A percentile compares a stretch with the other conserved stretches of the same genome.
Evolutionary conservation across 257 asterid species (phyloP).

Genomic region (Parsonsia alboflavescens): DNA sequence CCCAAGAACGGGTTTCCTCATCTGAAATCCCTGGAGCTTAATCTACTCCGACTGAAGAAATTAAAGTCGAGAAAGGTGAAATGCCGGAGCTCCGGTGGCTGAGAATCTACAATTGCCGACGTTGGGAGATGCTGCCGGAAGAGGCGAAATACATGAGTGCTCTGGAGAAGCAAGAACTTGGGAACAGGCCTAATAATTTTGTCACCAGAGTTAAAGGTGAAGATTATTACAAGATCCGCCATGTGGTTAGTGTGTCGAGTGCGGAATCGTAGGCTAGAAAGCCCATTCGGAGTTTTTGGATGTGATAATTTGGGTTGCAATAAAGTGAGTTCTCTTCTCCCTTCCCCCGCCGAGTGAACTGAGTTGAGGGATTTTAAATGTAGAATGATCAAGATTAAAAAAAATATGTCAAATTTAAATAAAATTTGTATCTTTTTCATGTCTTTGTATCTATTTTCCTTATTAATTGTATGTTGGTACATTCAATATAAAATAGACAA

Average conservation of each 20-base stretch:
- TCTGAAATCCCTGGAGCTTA: background rate
- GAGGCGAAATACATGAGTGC: background rate
- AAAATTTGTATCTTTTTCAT: too few relatives aligned
- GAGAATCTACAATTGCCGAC: background rate
- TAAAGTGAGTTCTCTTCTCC: too few relatives aligned
- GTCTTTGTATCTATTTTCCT: too few relatives aligned
- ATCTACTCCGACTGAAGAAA: background rate
- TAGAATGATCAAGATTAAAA: too few relatives aligned
- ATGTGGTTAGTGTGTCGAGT: background rate
- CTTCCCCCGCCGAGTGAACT: too few relatives aligned
- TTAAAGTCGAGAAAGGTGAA: background rate
- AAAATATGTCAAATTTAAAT: too few relatives aligned
- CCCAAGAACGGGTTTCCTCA: background rate
- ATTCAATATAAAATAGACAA: too few relatives aligned
- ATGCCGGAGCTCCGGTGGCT: background rate
- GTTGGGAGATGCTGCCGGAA: constrained; percentile 1
- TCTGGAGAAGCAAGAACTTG: background rate
- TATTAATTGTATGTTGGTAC: too few relatives aligned
- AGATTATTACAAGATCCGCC: background rate
- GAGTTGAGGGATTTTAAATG: too few relatives aligned
- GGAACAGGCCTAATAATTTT: background rate
- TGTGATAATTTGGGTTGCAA: too few relatives aligned
- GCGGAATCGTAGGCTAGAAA: too few relatives aligned
- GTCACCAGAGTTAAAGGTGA: background rate
- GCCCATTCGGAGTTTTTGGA: too few relatives aligned